phyloP scores from a whole-genome alignment of 208 protist species.

The Crithidia acanthocephali region DNA sequence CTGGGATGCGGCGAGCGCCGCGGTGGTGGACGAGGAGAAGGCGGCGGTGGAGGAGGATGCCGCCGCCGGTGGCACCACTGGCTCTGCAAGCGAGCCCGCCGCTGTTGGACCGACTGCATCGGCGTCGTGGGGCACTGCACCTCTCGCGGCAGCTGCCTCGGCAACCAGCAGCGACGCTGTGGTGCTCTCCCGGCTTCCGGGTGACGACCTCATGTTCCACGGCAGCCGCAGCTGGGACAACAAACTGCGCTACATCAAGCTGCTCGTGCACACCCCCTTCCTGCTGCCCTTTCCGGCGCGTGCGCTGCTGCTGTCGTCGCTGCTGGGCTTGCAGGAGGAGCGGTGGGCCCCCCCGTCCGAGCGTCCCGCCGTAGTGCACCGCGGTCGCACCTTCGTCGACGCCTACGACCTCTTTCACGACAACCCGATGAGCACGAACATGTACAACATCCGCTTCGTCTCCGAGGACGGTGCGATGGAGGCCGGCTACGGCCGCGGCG shows the following conservation, averaged over 20 bases:
- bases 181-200: constrained; percentile 28
- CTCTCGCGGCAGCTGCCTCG: not conserved
- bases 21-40: constrained; percentile 31
- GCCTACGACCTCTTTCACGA: constrained; percentile 70
- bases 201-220: constrained; percentile 49
- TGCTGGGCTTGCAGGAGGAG: constrained; percentile 44
- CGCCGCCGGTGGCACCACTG: not conserved
- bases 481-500: constrained; percentile 90
- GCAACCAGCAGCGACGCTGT: not conserved
- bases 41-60: constrained; percentile 17
- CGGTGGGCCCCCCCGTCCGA: constrained; percentile 23
- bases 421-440: constrained; percentile 44
- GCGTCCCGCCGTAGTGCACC: constrained; percentile 41
- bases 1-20: constrained; percentile 40
- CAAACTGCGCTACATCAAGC: constrained; percentile 55
- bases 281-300: constrained; percentile 76
- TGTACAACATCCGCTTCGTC: constrained; percentile 70
- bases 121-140: not conserved
- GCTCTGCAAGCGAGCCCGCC: no score
- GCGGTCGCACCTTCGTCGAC: constrained; percentile 84
- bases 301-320: constrained; percentile 59
- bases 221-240: constrained; percentile 50
- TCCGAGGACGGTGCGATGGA: constrained; percentile 57
- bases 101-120: not conserved
- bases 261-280: constrained; percentile 77